phyloP scores from a whole-genome alignment of 1,284 basidiomycete genomes.

The Apiotrichum sp. region DNA sequence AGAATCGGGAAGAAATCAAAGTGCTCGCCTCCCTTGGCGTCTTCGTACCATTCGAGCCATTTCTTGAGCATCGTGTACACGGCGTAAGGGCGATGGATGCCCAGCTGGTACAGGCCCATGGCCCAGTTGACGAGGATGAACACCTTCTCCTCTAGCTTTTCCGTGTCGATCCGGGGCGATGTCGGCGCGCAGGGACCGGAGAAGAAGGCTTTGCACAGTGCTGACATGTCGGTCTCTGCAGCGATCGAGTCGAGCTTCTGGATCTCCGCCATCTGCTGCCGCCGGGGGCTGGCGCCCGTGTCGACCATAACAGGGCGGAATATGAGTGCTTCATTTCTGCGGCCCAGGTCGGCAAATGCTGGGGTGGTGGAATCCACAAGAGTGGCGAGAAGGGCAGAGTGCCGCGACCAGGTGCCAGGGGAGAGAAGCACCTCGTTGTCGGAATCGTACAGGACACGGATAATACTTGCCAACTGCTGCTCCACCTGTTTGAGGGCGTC shows the following conservation, averaged over 20 bases:
- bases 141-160: conserved; percentile 54
- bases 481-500: conserved; percentile 27
- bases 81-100: conserved; percentile 75
- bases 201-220: conserved; percentile 58
- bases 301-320: conserved; percentile 59
- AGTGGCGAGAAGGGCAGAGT: conserved; percentile 37
- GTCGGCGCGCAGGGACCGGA: conserved; percentile 35
- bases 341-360: conserved; percentile 51
- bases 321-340: conserved; percentile 68
- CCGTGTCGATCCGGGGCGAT: conserved; percentile 48
- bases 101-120: conserved; percentile 74
- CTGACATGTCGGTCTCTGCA: conserved; percentile 59
- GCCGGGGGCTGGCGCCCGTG: conserved; percentile 39
- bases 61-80: conserved; percentile 67
- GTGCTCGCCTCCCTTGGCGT: conserved; percentile 13
- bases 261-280: conserved; percentile 63
- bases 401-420: conserved; percentile 53
- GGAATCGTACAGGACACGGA: conserved; percentile 29
- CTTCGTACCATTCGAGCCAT: conserved; percentile 55
- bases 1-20: conserved; percentile 49
- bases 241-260: conserved; percentile 78
- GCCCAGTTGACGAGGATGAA: conserved; percentile 80
- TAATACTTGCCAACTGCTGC: conserved; percentile 25
- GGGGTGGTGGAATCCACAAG: conserved; percentile 16
- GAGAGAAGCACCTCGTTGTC: conserved; percentile 33